These are phyloP conservation scores for Phytopythium delawarense DNA, from an alignment of 352 stramenopile species.

Conservation along the genomic window DNA sequence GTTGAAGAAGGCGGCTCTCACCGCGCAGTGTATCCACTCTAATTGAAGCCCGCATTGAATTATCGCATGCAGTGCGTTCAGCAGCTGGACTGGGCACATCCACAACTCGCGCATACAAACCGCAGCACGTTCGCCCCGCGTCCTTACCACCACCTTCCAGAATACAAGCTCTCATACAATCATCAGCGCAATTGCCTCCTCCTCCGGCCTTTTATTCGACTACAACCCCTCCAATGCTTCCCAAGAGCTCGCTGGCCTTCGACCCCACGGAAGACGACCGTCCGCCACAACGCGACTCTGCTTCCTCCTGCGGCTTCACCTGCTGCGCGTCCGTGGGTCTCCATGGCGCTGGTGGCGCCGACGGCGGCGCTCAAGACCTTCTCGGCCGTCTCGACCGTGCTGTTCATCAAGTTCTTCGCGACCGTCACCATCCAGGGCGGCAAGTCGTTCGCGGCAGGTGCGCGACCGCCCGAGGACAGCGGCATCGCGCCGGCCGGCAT, in stretches of 20 bases:
- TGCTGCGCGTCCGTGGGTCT: neutral
- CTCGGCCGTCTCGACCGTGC: slow-evolving; percentile 20
- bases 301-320: neutral
- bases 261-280: no score
- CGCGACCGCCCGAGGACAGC: slow-evolving; percentile 29
- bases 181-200: neutral
- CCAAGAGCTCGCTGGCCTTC: no score
- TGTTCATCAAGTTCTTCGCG: slow-evolving; percentile 33
- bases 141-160: neutral
- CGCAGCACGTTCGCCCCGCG: neutral
- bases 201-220: neutral
- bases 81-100: neutral
- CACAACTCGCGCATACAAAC: neutral
- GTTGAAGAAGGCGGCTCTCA: neutral
- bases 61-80: no score
- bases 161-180: neutral
- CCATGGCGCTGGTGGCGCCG: slow-evolving; percentile 14
- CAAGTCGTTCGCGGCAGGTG: slow-evolving; percentile 34
- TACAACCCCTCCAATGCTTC: no score
- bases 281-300: no score
- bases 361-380: slow-evolving; percentile 32
- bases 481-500: slow-evolving; percentile 20
- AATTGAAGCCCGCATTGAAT: neutral
- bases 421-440: slow-evolving; percentile 26
- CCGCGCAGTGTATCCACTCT: neutral